A percentile compares a stretch with the other conserved stretches of the same genome.
Conservation (phyloP, 768 basidiomycete species). For the Mycena galericulata region DNA sequence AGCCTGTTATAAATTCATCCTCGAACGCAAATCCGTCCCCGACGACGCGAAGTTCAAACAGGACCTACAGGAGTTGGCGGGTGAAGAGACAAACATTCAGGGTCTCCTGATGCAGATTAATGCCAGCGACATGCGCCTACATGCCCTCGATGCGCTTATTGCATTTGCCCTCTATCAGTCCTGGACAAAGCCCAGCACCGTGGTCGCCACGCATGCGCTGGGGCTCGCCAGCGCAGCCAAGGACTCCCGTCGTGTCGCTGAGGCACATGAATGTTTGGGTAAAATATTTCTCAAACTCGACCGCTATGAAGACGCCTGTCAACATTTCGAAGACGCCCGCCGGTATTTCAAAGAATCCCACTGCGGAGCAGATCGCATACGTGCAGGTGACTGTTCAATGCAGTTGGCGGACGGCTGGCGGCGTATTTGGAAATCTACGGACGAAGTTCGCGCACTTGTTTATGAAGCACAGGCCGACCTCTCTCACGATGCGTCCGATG, state of each 20-base stretch:
- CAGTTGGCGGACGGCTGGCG: background rate
- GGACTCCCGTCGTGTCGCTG: background rate
- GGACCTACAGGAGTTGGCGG: background rate
- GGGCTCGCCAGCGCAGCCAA: background rate
- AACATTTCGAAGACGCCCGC: background rate
- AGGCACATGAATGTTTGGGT: slow-evolving; percentile 15
- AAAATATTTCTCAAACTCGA: background rate
- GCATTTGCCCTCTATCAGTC: slow-evolving; percentile 33
- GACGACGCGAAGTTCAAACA: background rate
- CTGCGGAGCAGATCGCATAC: background rate
- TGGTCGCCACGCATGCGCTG: slow-evolving; percentile 8
- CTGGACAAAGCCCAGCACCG: slow-evolving; percentile 28
- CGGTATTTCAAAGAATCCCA: background rate
- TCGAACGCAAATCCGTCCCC: slow-evolving; percentile 16
- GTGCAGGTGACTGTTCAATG: slow-evolving; percentile 13
- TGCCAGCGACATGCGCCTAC: background rate
- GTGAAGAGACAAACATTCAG: slow-evolving; percentile 15
- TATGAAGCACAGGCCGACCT: slow-evolving; percentile 6
- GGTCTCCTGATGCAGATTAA: slow-evolving; percentile 32
- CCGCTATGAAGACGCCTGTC: slow-evolving; percentile 5
- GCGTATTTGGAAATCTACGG: background rate
- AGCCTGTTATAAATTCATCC: slow-evolving; percentile 31
- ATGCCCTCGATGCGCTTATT: slow-evolving; percentile 33
- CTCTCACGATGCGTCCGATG: slow-evolving; percentile 1
- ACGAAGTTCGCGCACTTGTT: background rate